Percentiles rank a stretch among this genome's conserved stretches.
phyloP scores from a whole-genome alignment of 257 asterid genomes.

The Solanum ahanhuiri region DNA sequence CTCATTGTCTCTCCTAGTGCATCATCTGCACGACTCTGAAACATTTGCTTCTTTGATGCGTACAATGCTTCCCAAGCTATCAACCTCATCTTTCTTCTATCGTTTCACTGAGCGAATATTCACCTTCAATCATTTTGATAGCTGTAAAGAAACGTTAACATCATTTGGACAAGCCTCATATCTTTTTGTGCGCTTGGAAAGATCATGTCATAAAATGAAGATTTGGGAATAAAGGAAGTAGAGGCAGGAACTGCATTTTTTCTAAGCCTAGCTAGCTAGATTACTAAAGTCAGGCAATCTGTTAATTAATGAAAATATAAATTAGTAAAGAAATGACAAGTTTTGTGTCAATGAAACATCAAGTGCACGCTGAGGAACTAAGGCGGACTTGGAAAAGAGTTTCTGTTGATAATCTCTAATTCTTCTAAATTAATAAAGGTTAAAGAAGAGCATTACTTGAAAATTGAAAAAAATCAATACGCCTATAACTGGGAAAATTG shows the following conservation, averaged over 20 bases:
- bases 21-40: constrained; percentile 70
- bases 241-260: constrained; percentile 31
- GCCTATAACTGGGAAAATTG: neutral
- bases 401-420: neutral
- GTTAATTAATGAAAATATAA: neutral
- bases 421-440: neutral
- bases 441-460: neutral
- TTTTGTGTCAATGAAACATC: neutral
- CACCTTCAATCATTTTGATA: constrained; percentile 48
- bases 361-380: neutral
- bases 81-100: constrained; percentile 46
- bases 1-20: constrained; percentile 61
- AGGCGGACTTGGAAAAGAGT: neutral
- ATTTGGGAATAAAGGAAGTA: constrained; percentile 28
- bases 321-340: neutral
- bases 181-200: constrained; percentile 7
- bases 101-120: constrained; percentile 69
- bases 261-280: neutral
- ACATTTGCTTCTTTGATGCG: constrained; percentile 74
- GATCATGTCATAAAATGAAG: constrained; percentile 31
- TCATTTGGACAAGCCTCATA: constrained; percentile 22
- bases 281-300: neutral
- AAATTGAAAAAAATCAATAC: neutral
- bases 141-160: constrained; percentile 19
- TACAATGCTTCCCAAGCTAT: constrained; percentile 67